A percentile compares a stretch with the other conserved stretches of the same genome.
Evolutionary conservation across 768 basidiomycete species (phyloP).

Genomic region (Boletus sensibilis): DNA sequence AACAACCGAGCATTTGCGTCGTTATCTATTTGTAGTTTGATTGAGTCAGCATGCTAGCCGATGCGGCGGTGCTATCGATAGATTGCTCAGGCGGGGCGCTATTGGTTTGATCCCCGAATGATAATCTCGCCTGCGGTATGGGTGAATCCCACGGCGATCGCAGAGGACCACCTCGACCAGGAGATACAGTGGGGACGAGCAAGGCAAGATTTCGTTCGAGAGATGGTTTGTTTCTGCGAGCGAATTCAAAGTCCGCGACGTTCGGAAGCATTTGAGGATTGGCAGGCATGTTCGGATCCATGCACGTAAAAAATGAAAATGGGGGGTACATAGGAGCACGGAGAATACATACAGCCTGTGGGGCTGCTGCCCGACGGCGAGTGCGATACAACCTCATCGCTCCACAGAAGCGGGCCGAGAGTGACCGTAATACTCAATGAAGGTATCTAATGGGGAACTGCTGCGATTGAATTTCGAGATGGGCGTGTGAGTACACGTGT

Average conservation of each 20-base stretch:
- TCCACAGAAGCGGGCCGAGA: slow-evolving; percentile 15
- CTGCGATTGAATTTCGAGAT: slow-evolving; percentile 29
- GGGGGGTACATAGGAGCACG: slow-evolving; percentile 1
- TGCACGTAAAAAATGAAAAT: slow-evolving; percentile 23
- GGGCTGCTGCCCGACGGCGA: slow-evolving; percentile 4
- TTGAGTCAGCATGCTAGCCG: slow-evolving; percentile 8
- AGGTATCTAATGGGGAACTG: slow-evolving; percentile 19
- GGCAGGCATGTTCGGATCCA: background rate
- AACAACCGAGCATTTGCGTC: background rate
- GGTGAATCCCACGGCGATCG: slow-evolving; percentile 15
- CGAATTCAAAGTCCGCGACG: slow-evolving; percentile 27
- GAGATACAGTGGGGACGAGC: background rate
- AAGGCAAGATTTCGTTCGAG: background rate
- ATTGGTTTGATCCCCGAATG: slow-evolving; percentile 5
- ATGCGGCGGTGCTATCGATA: slow-evolving; percentile 15
- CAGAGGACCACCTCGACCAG: background rate
- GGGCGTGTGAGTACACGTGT: slow-evolving; percentile 37
- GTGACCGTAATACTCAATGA: slow-evolving; percentile 4
- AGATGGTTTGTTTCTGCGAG: background rate
- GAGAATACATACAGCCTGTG: slow-evolving; percentile 2
- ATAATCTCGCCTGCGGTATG: slow-evolving; percentile 12
- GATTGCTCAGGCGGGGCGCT: slow-evolving; percentile 5
- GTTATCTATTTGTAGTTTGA: slow-evolving; percentile 4
- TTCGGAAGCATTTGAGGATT: slow-evolving; percentile 23
- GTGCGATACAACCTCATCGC: slow-evolving; percentile 6